A percentile compares a stretch with the other conserved stretches of the same genome.
phyloP scores from a whole-genome alignment of 345 rosid genomes.

The Angophora floribunda region DNA sequence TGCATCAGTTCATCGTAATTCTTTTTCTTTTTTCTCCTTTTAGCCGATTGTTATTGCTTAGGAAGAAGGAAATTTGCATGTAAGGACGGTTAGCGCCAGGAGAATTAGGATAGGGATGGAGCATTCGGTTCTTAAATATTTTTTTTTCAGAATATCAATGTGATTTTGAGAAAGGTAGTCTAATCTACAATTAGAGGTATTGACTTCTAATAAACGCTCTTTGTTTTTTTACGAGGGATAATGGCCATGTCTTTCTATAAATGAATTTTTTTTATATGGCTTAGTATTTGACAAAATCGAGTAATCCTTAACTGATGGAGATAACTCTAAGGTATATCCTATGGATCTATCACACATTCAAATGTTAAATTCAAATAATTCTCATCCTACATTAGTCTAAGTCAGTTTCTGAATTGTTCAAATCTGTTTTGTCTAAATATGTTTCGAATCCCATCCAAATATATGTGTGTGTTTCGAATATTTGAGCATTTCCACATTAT shows the following conservation, averaged over 20 bases:
- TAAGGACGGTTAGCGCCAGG: neutral
- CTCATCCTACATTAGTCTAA: neutral
- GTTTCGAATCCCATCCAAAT: neutral
- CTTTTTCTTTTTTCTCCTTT: neutral
- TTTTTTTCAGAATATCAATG: neutral
- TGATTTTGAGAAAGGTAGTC: neutral
- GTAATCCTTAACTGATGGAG: neutral
- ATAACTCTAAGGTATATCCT: neutral
- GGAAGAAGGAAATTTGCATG: neutral
- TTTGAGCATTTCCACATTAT: neutral
- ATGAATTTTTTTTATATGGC: neutral
- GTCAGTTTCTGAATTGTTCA: neutral
- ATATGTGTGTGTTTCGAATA: neutral
- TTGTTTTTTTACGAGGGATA: neutral
- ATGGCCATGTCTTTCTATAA: neutral
- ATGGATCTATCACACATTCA: neutral
- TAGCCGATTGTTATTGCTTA: fast-evolving
- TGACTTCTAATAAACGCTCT: neutral
- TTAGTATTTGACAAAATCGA: neutral
- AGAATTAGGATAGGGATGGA: neutral
- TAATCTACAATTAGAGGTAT: neutral
- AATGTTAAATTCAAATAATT: neutral
- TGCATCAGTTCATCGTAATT: neutral
- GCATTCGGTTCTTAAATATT: neutral
- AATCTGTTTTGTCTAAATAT: neutral